phyloP scores from a whole-genome alignment of 257 asterid species.

The Solanum stenotomum region DNA sequence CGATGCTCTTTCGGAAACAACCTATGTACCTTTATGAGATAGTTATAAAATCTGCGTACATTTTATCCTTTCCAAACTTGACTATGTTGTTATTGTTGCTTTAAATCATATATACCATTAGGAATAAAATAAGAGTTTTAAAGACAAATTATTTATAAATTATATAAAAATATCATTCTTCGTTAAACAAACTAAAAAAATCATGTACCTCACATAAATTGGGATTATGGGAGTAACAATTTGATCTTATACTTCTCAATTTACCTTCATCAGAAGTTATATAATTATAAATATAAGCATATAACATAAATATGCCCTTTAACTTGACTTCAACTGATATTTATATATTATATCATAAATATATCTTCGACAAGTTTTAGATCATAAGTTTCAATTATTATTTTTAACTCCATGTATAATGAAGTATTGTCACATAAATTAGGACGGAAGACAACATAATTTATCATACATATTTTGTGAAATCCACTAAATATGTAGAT shows the following conservation, averaged over 20 bases:
- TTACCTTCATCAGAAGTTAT: neutral
- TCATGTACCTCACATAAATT: neutral
- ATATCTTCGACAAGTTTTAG: neutral
- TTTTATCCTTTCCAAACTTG: too few species aligned
- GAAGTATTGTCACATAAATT: neutral
- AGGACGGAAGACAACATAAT: neutral
- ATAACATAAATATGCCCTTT: too few species aligned
- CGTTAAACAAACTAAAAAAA: neutral
- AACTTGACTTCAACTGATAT: too few species aligned
- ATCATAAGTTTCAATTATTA: neutral
- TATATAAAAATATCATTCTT: too few species aligned
- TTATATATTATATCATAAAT: neutral
- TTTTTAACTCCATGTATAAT: neutral
- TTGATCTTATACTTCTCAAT: neutral
- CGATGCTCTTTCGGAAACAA: too few species aligned
- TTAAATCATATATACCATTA: too few species aligned
- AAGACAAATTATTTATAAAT: too few species aligned
- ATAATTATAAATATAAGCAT: neutral
- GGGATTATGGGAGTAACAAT: neutral
- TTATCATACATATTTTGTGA: neutral
- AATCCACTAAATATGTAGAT: neutral
- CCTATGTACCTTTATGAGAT: neutral
- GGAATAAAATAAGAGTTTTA: too few species aligned
- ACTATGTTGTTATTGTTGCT: too few species aligned
- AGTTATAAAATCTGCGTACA: neutral